These are phyloP conservation scores for Colletotrichum plurivorum DNA, from an alignment of 2,329 filamentous ascomycete species.

Conservation along the genomic window DNA sequence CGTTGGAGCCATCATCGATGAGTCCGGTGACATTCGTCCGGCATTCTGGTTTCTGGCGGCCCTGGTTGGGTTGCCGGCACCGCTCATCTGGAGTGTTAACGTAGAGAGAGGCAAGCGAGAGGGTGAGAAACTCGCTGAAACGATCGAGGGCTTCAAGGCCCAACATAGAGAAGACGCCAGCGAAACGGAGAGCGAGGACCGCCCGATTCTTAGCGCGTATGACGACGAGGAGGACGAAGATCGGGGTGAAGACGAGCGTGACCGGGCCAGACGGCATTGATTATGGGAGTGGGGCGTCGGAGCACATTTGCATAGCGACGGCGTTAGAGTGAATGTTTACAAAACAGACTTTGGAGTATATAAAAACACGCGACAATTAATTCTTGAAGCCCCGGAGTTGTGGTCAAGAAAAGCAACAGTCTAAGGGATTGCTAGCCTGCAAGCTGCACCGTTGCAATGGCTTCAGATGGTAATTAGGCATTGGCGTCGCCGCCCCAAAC, in stretches of 20 bases:
- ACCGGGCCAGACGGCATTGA: constrained; percentile 18
- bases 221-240: constrained; percentile 48
- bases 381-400: constrained; percentile 2
- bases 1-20: constrained; percentile 92
- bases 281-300: not conserved
- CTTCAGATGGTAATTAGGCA: not conserved
- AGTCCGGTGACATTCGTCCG: constrained; percentile 82
- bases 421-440: not conserved
- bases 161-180: constrained; percentile 39
- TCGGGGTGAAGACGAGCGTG: constrained; percentile 21
- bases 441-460: constrained; percentile 6
- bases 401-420: constrained; percentile 3
- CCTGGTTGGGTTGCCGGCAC: constrained; percentile 87
- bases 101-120: constrained; percentile 83
- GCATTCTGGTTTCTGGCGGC: constrained; percentile 93
- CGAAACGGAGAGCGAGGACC: constrained; percentile 50
- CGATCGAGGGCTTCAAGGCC: constrained; percentile 66
- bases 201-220: constrained; percentile 53
- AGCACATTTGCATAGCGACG: constrained; percentile 44
- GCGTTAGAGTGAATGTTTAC: constrained; percentile 33
- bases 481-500: not conserved
- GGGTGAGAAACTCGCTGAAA: constrained; percentile 73
- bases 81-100: constrained; percentile 87
- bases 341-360: no score
- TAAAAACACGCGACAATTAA: not conserved